Base-by-base conservation (phyloP, 2,329 filamentous ascomycete genomes). In the Remersonia thermophila region DNA sequence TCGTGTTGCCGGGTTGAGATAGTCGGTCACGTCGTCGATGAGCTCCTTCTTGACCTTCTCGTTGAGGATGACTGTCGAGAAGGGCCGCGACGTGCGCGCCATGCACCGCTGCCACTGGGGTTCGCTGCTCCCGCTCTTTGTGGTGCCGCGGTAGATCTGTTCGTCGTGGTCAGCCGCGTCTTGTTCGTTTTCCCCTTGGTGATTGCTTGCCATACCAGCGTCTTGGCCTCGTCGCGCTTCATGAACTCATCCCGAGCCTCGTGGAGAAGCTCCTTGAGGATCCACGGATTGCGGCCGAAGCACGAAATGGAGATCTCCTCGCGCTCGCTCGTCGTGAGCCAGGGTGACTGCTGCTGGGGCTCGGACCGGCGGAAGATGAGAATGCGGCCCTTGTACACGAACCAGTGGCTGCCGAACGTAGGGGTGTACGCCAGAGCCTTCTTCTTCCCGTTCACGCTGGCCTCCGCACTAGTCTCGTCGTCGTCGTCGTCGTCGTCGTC, bases 41-140 rank as follows among this genome's bases (percentile, higher is more conserved):
- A 81, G 61, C 2, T 67, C 62, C 41, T 66, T 54, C 61, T 80
- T 81, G 32, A 68, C 64, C 47, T 66, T 58, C 38, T 77, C 71
- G 47, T 73, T 67, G 32, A 81, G 62, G 35, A 80, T 77, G 30
- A 80, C 73, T 2, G 76, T 80, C 1, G 72, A 76, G 42, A 80
- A 69, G 18, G 75, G 75, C 6, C 77, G 66, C 30, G 67, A 67
- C 2, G 67, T 64, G 30, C 75, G 66, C 14, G 73, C 66, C 63
- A 77, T 70, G 55, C 71, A 77, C 23, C 74, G 67, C 49, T 73
- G 67, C 76, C 76, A 80, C 10, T 56, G 56, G 1, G 64, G 63
- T 20, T 71, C 67, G 2, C 55, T 51, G 7, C 47, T 49, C 3
- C 57, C 57, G 13, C 55, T 54, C 26, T 58, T 63, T 7, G 57